Conservation (phyloP, 2,329 filamentous ascomycete genomes). For the Alternaria incomplexa region DNA sequence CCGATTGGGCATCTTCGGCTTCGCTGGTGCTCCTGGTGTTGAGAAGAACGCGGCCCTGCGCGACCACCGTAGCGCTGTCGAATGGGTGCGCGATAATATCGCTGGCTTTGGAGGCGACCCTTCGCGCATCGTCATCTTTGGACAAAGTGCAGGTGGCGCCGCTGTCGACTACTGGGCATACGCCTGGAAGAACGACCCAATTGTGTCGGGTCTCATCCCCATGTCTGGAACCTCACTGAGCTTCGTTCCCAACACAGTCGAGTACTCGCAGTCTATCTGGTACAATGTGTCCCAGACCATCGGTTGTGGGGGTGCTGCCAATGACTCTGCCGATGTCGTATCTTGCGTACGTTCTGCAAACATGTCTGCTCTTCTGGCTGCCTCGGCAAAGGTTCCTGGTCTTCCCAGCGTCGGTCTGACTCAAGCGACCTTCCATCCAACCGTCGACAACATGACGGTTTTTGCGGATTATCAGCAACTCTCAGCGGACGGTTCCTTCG, state of each 20-base stretch:
- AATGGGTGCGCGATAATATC: constrained; percentile 52
- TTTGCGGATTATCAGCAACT: constrained; percentile 38
- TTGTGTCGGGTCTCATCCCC: constrained; percentile 56
- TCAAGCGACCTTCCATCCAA: constrained; percentile 40
- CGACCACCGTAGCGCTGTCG: constrained; percentile 37
- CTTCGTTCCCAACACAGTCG: constrained; percentile 34
- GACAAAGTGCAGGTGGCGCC: constrained; percentile 48
- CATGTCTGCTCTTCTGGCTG: constrained; percentile 26
- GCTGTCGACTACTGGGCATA: constrained; percentile 58
- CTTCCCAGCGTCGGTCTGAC: constrained; percentile 31
- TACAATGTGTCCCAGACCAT: constrained; percentile 49
- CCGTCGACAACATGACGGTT: constrained; percentile 38
- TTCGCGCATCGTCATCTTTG: constrained; percentile 47
- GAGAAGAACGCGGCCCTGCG: constrained; percentile 47
- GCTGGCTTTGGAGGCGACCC: constrained; percentile 50
- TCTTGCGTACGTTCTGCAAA: constrained; percentile 46
- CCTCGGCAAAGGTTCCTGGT: constrained; percentile 32
- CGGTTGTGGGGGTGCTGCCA: constrained; percentile 39
- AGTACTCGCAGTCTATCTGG: constrained; percentile 33
- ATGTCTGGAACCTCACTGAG: constrained; percentile 55
- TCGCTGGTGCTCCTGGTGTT: constrained; percentile 44
- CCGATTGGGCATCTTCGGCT: constrained; percentile 50
- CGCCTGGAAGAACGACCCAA: constrained; percentile 56
- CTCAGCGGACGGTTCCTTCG: constrained; percentile 28
- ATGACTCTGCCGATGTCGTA: constrained; percentile 36